A percentile compares a stretch with the other conserved stretches of the same genome.
Conservation (phyloP, 306 rosid species). For the Heteromeles arbutifolia region DNA sequence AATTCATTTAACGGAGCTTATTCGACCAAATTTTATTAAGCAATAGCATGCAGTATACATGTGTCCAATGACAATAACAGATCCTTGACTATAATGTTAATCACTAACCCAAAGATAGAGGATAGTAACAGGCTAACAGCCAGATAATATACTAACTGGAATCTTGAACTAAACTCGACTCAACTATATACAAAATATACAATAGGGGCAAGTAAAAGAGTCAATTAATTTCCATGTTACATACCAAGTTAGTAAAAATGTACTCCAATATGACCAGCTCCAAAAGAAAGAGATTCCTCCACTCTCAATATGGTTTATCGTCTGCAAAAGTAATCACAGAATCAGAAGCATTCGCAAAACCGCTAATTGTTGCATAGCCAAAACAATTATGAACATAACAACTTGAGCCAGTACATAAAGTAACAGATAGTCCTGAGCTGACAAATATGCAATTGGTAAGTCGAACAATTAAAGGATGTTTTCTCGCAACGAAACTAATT, state of each 20-base stretch:
- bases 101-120: not conserved
- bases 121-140: not conserved
- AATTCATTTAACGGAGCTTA: not conserved
- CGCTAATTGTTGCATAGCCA: not conserved
- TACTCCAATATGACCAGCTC: slow-evolving; percentile 98
- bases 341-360: slow-evolving; percentile 3
- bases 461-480: not conserved
- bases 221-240: not conserved
- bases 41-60: slow-evolving; percentile 1
- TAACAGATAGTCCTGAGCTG: not conserved
- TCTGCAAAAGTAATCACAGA: slow-evolving; percentile 33
- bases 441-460: not conserved
- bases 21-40: not conserved
- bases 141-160: not conserved
- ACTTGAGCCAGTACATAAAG: not conserved
- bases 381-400: not conserved
- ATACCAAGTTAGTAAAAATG: slow-evolving; percentile 88
- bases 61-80: slow-evolving; percentile 7
- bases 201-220: slow-evolving; percentile 8
- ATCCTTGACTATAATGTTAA: not conserved
- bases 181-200: not conserved
- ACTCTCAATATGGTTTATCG: slow-evolving; percentile 48
- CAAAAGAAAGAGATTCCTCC: slow-evolving; percentile 93
- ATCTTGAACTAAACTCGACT: not conserved
- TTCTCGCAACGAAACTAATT: not conserved